A percentile compares a stretch with the other conserved stretches of the same genome.
Evolutionary conservation across 2,329 filamentous ascomycete genomes (phyloP).

Genomic region (Clarireedia hainanense): DNA sequence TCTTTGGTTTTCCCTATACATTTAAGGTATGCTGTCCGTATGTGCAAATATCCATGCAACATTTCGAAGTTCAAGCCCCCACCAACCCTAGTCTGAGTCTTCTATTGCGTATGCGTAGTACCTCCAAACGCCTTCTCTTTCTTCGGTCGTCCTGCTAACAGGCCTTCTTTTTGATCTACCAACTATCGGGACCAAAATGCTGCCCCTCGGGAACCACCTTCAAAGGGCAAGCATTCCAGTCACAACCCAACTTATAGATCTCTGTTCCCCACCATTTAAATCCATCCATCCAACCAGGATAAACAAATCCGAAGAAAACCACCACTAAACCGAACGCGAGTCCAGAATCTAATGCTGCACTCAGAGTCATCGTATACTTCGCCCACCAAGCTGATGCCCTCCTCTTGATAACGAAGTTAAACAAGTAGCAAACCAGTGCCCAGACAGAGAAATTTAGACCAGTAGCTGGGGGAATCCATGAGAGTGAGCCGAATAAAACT

Average conservation of each 20-base stretch:
- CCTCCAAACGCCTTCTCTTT: neutral
- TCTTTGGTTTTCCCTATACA: too few species aligned
- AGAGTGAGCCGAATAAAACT: slow-evolving; percentile 73
- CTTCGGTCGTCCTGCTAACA: neutral
- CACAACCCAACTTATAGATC: slow-evolving; percentile 74
- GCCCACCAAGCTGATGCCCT: slow-evolving; percentile 73
- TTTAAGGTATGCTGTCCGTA: too few species aligned
- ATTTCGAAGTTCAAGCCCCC: too few species aligned
- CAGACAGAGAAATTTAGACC: slow-evolving; percentile 85
- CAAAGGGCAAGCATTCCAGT: slow-evolving; percentile 76
- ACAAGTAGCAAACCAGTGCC: slow-evolving; percentile 76
- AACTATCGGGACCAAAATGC: slow-evolving; percentile 57
- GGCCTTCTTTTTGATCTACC: slow-evolving; percentile 29
- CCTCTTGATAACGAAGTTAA: slow-evolving; percentile 69
- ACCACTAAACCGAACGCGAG: slow-evolving; percentile 76
- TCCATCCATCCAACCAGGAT: slow-evolving; percentile 62
- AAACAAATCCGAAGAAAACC: slow-evolving; percentile 82
- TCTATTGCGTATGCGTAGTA: too few species aligned
- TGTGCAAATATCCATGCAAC: too few species aligned
- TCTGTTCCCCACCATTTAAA: slow-evolving; percentile 89
- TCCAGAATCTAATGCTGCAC: slow-evolving; percentile 74
- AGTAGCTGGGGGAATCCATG: slow-evolving; percentile 80
- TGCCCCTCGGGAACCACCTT: slow-evolving; percentile 53
- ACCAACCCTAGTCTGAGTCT: too few species aligned
- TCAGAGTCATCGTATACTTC: slow-evolving; percentile 86